Conservation (phyloP, 169 alveolate genomes). For the Cryptosporidium tyzzeri region DNA sequence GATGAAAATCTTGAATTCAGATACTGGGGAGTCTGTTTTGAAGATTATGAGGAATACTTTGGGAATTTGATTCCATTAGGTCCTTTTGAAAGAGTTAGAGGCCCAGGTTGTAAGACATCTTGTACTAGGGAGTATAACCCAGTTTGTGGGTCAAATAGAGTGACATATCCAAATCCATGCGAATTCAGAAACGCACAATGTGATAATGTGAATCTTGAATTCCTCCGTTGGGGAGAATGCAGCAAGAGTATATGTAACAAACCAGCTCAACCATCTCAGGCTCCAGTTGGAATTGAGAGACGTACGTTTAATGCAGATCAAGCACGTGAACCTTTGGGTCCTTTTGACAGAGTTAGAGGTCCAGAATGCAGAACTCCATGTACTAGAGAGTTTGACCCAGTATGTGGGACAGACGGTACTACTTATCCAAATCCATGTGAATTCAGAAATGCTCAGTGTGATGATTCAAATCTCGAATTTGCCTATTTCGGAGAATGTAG, state of each 20-base stretch:
- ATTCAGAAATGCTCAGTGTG: slow-evolving; percentile 67
- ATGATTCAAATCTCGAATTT: neutral
- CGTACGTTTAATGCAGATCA: no score
- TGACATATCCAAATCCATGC: slow-evolving; percentile 26
- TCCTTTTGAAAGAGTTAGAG: slow-evolving; percentile 22
- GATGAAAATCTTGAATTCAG: slow-evolving; percentile 17
- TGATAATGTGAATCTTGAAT: neutral
- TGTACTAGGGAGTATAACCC: slow-evolving; percentile 44
- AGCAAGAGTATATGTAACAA: no score
- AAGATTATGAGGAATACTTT: neutral
- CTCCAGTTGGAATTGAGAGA: no score
- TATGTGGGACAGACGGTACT: slow-evolving; percentile 57
- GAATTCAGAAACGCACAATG: slow-evolving; percentile 45
- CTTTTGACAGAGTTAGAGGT: slow-evolving; percentile 27
- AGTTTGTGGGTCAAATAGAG: slow-evolving; percentile 12
- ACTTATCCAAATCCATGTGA: slow-evolving; percentile 36
- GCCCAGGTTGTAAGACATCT: slow-evolving; percentile 46
- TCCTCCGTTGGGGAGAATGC: neutral
- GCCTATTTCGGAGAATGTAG: slow-evolving; percentile 5
- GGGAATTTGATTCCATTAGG: slow-evolving; percentile 18
- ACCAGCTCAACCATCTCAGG: no score
- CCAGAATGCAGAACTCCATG: slow-evolving; percentile 43
- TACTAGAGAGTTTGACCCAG: slow-evolving; percentile 23
- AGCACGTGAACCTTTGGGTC: neutral
- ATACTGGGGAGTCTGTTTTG: slow-evolving; percentile 46